A percentile compares a stretch with the other conserved stretches of the same genome.
phyloP scores from a whole-genome alignment of 345 rosid species.

The Pistacia integerrima region DNA sequence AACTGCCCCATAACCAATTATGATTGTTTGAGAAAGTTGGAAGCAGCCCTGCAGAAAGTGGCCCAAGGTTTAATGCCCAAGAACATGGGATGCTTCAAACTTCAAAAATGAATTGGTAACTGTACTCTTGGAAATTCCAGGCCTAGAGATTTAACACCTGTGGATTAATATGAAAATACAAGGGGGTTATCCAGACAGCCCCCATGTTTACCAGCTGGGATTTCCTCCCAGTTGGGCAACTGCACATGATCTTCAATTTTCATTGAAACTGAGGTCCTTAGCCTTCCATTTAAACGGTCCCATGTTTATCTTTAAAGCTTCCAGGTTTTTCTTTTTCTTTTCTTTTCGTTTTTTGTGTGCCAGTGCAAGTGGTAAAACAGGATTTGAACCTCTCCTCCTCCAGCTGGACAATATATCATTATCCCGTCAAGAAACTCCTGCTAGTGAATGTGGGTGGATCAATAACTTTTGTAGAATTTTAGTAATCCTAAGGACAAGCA shows the following conservation, averaged over 20 bases:
- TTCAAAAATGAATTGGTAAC: too few relatives aligned
- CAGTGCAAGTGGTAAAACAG: too few relatives aligned
- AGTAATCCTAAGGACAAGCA: background rate
- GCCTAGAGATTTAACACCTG: background rate
- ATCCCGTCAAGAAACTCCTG: too few relatives aligned
- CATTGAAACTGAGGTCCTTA: background rate
- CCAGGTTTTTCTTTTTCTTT: background rate
- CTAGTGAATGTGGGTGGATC: background rate
- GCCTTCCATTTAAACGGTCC: background rate
- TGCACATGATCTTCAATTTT: constrained; percentile 11
- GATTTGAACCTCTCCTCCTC: too few relatives aligned
- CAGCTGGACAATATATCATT: too few relatives aligned
- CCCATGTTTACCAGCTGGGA: constrained; percentile 7
- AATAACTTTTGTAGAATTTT: background rate
- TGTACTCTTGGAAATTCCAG: background rate
- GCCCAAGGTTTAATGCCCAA: background rate
- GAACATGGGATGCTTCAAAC: background rate
- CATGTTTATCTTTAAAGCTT: background rate
- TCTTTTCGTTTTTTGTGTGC: too few relatives aligned
- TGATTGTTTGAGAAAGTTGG: background rate
- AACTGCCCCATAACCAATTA: background rate
- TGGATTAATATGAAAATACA: background rate
- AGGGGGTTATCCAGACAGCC: constrained; percentile 1
- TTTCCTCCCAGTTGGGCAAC: background rate
- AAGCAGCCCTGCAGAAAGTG: background rate